Evolutionary conservation across 2,329 filamentous ascomycete genomes (phyloP), one percentile per base, ranked within the genome.

Genomic region (Samsoniella hepiali): DNA sequence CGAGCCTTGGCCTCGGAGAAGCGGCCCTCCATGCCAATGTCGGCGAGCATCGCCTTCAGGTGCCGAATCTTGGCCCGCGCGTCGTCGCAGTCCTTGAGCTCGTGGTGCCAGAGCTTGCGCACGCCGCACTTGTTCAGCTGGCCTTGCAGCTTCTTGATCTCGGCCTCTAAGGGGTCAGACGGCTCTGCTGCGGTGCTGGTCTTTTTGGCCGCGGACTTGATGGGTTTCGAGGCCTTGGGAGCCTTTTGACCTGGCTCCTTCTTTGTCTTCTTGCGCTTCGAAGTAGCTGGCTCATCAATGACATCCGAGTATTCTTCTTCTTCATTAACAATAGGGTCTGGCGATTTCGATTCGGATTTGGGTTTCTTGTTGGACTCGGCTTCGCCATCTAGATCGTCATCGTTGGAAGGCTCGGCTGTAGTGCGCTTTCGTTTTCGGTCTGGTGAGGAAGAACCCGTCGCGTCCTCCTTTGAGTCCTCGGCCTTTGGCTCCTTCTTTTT

Each of bases 71-170:
- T 97, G 57, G 86, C 91, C 65, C 87, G 89, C 4, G 83, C 73
- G 31, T 93, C 90, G 62, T 88, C 84, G 70, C 85, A 93, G 62
- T 87, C 81, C 73, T 91, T 91, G 34, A 99, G 82, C 75, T 97
- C 92, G 67, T 89, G 87, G 57, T 84, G 85, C 94, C 95, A 99
- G 65, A 97, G 85, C 73, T 97, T 98, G 60, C 92, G 89, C 62
- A 97, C 86, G 36, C 94, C 94, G 71, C 94, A 99, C 76, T 97
- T 97, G 53, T 89, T 78, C 7, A 99, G 84, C 75, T 94, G 92
- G 9, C 87, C 85, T 77, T 98, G 94, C 3, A 98, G 81, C 56
- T 88, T 90, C 75, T 97, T 98, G 72, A 97, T 90, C 73, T 96
- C 91, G 3, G 85, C 87, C 64, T 91, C 86, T 65, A 93, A 84